Evolutionary conservation across 345 rosid species (phyloP).

Genomic region (Populus alba): DNA sequence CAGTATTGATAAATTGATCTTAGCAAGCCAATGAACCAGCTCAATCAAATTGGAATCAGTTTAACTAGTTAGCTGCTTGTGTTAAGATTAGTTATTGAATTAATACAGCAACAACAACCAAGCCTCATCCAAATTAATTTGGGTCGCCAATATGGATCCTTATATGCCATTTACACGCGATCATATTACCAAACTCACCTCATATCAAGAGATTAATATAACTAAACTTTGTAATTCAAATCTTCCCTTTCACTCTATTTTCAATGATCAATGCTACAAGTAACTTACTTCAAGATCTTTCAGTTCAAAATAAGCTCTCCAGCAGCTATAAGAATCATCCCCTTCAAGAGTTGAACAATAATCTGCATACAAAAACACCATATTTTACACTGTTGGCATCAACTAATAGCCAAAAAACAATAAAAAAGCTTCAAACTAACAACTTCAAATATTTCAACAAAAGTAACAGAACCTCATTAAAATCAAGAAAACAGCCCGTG

Average conservation of each 20-base stretch:
- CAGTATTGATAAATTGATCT: background rate
- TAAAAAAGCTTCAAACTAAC: no score
- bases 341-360: slow-evolving; percentile 85
- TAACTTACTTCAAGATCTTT: slow-evolving; percentile 68
- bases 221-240: no score
- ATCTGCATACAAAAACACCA: slow-evolving; percentile 34
- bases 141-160: background rate
- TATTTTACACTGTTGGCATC: background rate
- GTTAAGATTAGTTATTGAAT: background rate
- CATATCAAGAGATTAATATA: no score
- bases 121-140: background rate
- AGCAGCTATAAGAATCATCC: slow-evolving; percentile 71
- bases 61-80: background rate
- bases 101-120: background rate
- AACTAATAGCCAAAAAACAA: background rate
- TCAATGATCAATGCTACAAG: background rate
- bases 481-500: no score
- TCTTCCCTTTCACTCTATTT: no score
- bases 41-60: background rate
- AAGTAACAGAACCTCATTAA: no score
- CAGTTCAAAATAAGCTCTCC: slow-evolving; percentile 84
- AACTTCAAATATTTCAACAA: no score
- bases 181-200: no score
- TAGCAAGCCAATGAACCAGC: background rate
- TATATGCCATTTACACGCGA: no score